Evolutionary conservation across 2,329 filamentous ascomycete genomes (phyloP).

Genomic region (Diplodia corticola): DNA sequence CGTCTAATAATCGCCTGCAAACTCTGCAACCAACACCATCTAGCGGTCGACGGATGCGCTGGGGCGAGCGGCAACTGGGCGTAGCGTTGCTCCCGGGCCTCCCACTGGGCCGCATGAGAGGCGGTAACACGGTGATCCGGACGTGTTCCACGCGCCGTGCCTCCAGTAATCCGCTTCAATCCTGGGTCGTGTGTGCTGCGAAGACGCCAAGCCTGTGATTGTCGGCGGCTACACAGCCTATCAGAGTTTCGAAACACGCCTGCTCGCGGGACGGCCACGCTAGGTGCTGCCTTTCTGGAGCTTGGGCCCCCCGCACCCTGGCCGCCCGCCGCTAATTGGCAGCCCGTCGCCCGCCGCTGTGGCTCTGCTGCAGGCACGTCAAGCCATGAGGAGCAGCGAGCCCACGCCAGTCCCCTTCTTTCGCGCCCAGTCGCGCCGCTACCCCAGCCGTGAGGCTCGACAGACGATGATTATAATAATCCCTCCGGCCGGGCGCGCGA

Average conservation of each 20-base stretch:
- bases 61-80: constrained; percentile 5
- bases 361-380: neutral
- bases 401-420: neutral
- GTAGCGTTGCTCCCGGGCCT: constrained; percentile 12
- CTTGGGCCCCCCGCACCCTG: neutral
- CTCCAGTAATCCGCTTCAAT: neutral
- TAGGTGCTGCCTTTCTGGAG: neutral
- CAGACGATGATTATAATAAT: neutral
- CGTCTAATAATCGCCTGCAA: constrained; percentile 18
- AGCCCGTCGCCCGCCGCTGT: no score
- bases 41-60: constrained; percentile 1
- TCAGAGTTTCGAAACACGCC: neutral
- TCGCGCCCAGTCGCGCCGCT: neutral
- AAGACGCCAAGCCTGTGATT: neutral
- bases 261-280: neutral
- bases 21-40: constrained; percentile 8
- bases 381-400: neutral
- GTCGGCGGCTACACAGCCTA: neutral
- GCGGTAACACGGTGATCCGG: constrained; percentile 3
- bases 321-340: neutral
- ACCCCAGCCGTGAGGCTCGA: neutral
- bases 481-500: neutral
- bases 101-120: constrained; percentile 12
- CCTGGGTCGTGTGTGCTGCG: neutral
- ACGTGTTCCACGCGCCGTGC: constrained; percentile 13